Percentiles rank a stretch among this genome's conserved stretches.
Conservation (phyloP, 2,329 filamentous ascomycete genomes). For the Cladosporium velox region DNA sequence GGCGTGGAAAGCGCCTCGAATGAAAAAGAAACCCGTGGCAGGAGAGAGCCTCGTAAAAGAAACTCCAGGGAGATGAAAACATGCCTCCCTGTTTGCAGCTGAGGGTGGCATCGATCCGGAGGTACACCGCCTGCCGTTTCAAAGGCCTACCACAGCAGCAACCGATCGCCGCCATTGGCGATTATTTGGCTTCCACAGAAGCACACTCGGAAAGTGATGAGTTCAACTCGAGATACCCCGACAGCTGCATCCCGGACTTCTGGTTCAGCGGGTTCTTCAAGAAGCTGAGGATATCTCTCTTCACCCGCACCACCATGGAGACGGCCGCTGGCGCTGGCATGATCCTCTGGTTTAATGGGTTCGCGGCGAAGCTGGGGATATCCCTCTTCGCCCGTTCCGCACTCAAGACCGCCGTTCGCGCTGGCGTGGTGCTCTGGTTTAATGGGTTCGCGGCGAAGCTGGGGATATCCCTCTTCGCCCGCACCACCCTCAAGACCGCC, state of each 20-base stretch:
- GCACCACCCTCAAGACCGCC: not conserved
- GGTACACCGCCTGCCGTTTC: not conserved
- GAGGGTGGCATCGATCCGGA: not conserved
- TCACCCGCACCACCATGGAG: conserved; percentile 11
- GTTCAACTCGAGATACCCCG: not conserved
- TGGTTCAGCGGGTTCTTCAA: conserved; percentile 32
- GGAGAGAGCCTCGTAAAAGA: not conserved
- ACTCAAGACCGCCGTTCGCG: conserved; percentile 12
- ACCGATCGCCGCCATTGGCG: not conserved
- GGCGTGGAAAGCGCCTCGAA: not conserved
- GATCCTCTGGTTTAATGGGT: not conserved
- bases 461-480: no score
- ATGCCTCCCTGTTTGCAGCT: not conserved
- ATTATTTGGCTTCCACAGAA: not conserved
- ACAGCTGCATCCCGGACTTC: not conserved
- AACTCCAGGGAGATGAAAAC: not conserved
- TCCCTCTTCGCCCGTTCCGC: no score
- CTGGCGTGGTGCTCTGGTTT: not conserved
- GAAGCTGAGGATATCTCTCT: not conserved
- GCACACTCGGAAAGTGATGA: not conserved
- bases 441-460: no score
- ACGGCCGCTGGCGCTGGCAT: conserved; percentile 17
- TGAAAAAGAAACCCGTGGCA: not conserved
- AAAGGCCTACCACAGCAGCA: not conserved
- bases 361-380: no score